Conservation (phyloP, 2,329 filamentous ascomycete species). For the Whalleya microplaca region DNA sequence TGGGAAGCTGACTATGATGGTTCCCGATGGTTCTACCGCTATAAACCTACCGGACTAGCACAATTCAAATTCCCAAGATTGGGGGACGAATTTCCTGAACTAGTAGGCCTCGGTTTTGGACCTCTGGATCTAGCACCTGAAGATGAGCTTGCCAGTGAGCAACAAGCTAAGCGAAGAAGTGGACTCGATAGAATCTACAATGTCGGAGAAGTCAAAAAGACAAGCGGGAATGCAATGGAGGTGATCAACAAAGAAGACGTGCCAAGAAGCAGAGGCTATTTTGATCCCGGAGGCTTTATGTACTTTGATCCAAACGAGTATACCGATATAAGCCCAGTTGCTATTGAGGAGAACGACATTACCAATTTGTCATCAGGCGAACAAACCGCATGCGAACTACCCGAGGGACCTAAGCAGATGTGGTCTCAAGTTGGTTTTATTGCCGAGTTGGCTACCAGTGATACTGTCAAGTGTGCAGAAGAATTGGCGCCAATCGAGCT, state of each 20-base stretch:
- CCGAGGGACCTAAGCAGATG: conserved; percentile 15
- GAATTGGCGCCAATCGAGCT: conserved; percentile 39
- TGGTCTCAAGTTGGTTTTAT: conserved; percentile 34
- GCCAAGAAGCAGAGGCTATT: conserved; percentile 47
- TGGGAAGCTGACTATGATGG: conserved; percentile 65
- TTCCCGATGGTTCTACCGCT: conserved; percentile 60
- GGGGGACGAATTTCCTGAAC: conserved; percentile 63
- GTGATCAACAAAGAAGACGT: conserved; percentile 32
- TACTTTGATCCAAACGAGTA: conserved; percentile 53
- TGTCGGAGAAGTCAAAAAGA: conserved; percentile 24
- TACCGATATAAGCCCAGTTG: conserved; percentile 49
- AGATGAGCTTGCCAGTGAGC: conserved; percentile 56
- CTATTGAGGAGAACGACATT: conserved; percentile 45
- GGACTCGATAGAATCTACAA: conserved; percentile 18
- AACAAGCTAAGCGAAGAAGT: conserved; percentile 48
- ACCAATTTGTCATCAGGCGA: conserved; percentile 4
- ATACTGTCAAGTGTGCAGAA: conserved; percentile 37
- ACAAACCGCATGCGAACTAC: conserved; percentile 26
- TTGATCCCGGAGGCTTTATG: conserved; percentile 58
- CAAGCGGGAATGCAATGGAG: conserved; percentile 24
- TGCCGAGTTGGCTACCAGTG: conserved; percentile 34
- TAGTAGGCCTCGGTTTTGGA: conserved; percentile 42
- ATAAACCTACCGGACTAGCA: conserved; percentile 55
- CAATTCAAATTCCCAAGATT: conserved; percentile 61
- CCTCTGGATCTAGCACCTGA: conserved; percentile 52